Percentiles rank a stretch among this genome's conserved stretches.
phyloP scores from a whole-genome alignment of 2,329 filamentous ascomycete species.

The Aspergillus bombycis region DNA sequence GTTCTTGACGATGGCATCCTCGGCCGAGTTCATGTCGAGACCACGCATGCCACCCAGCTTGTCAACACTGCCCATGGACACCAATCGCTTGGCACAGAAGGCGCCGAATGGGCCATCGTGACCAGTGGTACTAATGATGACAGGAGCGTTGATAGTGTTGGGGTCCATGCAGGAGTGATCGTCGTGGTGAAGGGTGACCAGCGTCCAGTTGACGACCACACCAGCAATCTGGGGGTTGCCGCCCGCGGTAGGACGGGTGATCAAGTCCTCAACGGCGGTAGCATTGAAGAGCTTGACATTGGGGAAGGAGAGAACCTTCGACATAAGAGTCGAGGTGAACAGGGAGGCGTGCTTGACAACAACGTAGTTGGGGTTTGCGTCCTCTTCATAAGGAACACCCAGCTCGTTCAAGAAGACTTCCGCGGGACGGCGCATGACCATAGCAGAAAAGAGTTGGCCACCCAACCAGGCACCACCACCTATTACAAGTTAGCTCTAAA shows the following conservation, averaged over 20 bases:
- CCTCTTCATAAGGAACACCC: conserved; percentile 84
- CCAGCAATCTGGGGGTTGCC: conserved; percentile 67
- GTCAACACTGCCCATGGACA: conserved; percentile 81
- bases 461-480: conserved; percentile 91
- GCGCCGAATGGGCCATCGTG: conserved; percentile 91
- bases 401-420: conserved; percentile 81
- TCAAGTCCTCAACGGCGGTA: conserved; percentile 87
- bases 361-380: conserved; percentile 83
- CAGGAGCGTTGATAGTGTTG: conserved; percentile 91
- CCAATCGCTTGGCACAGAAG: conserved; percentile 87
- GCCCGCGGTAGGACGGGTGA: conserved; percentile 68
- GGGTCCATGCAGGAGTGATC: conserved; percentile 96
- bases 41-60: conserved; percentile 90
- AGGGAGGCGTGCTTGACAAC: conserved; percentile 93
- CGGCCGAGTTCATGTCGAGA: conserved; percentile 86
- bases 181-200: conserved; percentile 84
- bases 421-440: conserved; percentile 93
- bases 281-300: conserved; percentile 98
- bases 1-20: conserved; percentile 91
- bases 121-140: conserved; percentile 87
- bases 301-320: conserved; percentile 78
- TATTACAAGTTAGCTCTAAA: conserved; percentile 24
- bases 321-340: conserved; percentile 86
- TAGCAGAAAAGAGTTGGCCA: conserved; percentile 90
- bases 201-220: conserved; percentile 94